phyloP scores from a whole-genome alignment of 2,329 filamentous ascomycete species.

The Scytalidium sp. region DNA sequence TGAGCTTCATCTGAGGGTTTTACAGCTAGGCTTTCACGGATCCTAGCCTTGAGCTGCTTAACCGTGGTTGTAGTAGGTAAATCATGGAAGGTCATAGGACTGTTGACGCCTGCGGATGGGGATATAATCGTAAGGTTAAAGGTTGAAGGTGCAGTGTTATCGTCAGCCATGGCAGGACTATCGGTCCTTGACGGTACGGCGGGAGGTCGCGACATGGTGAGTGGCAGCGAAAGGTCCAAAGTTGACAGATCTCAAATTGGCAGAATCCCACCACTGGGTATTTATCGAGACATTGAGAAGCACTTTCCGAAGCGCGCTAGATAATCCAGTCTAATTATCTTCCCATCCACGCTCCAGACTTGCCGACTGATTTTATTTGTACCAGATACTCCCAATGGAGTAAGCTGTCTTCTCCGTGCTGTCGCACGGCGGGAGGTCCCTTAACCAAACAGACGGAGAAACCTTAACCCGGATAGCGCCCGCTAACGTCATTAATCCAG shows the following conservation, averaged over 20 bases:
- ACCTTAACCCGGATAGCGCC: background rate
- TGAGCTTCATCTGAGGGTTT: constrained; percentile 53
- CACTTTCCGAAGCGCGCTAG: background rate
- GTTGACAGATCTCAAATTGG: background rate
- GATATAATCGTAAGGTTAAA: constrained; percentile 59
- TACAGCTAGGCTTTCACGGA: constrained; percentile 47
- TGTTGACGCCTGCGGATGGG: constrained; percentile 51
- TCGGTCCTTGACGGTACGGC: background rate
- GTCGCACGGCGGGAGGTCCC: too few species aligned
- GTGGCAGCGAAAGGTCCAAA: background rate
- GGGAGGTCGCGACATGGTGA: constrained; percentile 17
- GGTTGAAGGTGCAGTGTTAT: constrained; percentile 20
- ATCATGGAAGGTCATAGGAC: constrained; percentile 46
- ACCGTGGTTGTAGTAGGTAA: constrained; percentile 51
- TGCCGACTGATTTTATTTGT: background rate
- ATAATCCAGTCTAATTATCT: background rate
- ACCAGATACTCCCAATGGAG: too few species aligned
- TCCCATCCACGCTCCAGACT: background rate
- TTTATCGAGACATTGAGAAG: background rate
- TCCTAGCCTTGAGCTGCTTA: constrained; percentile 54
- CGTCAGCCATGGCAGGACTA: constrained; percentile 7
- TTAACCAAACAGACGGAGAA: too few species aligned
- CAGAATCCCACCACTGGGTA: background rate
- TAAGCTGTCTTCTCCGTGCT: too few species aligned
- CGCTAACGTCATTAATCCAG: background rate